Conservation (phyloP, 2,329 filamentous ascomycete genomes). For the Sporothrix luriei region DNA sequence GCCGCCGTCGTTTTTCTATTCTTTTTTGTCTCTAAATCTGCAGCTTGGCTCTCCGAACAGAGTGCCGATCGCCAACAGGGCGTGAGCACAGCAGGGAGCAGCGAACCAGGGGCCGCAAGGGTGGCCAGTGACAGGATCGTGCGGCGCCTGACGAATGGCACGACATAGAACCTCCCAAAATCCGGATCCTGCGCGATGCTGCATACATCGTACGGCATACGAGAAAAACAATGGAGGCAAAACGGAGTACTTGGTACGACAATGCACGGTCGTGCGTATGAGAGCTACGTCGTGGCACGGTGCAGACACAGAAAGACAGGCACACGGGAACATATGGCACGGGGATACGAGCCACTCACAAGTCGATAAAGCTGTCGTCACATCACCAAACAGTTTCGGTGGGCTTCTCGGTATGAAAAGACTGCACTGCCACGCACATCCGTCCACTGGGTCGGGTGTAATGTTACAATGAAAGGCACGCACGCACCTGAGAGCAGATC, state of each 20-base stretch:
- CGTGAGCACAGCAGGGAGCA: conserved; percentile 5
- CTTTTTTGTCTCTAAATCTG: background rate
- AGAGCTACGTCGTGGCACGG: conserved; percentile 15
- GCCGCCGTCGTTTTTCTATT: background rate
- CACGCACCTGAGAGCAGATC: background rate
- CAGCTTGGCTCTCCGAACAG: background rate
- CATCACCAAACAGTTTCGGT: background rate
- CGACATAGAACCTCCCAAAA: background rate
- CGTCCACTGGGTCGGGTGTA: background rate
- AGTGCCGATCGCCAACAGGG: conserved; percentile 19
- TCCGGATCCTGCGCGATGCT: background rate
- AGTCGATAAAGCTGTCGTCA: background rate
- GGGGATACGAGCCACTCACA: background rate
- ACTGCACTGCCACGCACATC: conserved; percentile 10
- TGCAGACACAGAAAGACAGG: background rate
- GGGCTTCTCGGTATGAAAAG: background rate
- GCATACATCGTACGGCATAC: background rate
- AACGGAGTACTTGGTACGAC: no score
- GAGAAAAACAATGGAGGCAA: background rate
- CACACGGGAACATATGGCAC: no score
- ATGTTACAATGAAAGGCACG: conserved; percentile 20
- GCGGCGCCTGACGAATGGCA: background rate
- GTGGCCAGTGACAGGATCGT: background rate
- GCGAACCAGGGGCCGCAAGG: conserved; percentile 3
- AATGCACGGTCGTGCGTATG: conserved; percentile 15